Evolutionary conservation across 208 protist genomes (phyloP).

Genomic region (Leptomonas seymouri): DNA sequence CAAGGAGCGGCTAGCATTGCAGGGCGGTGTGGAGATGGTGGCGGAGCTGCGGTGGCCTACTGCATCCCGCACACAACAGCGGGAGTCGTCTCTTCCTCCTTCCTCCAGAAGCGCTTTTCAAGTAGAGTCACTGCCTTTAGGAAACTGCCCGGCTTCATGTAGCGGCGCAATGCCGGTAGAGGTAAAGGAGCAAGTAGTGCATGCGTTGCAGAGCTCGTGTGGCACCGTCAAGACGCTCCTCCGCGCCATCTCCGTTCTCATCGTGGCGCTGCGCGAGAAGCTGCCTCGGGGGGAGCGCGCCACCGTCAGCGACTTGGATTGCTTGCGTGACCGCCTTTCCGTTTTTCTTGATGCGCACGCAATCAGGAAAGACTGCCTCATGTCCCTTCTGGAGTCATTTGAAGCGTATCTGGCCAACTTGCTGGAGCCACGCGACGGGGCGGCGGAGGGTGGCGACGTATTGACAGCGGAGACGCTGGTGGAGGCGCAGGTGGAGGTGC

Average conservation of each 20-base stretch:
- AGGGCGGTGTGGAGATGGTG: neutral
- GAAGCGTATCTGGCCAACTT: constrained; percentile 24
- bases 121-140: neutral
- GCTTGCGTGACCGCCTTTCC: constrained; percentile 53
- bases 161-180: constrained; percentile 5
- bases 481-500: constrained; percentile 31
- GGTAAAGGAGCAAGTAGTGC: constrained; percentile 22
- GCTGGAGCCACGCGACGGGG: neutral
- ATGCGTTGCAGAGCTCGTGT: constrained; percentile 20
- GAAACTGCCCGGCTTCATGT: neutral
- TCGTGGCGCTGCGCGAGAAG: constrained; percentile 60
- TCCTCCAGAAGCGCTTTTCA: neutral
- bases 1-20: neutral
- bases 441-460: neutral
- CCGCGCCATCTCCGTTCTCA: constrained; percentile 54
- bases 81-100: neutral
- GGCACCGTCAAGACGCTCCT: constrained; percentile 52
- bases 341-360: constrained; percentile 57
- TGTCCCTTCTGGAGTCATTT: constrained; percentile 41
- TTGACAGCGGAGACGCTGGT: constrained; percentile 14
- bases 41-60: constrained; percentile 22
- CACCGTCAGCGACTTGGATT: constrained; percentile 56
- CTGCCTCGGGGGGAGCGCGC: constrained; percentile 43
- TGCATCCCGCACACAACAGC: neutral
- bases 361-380: constrained; percentile 38